These are phyloP conservation scores for Lippia alba DNA, from an alignment of 305 asterid genomes.

Conservation along the genomic window DNA sequence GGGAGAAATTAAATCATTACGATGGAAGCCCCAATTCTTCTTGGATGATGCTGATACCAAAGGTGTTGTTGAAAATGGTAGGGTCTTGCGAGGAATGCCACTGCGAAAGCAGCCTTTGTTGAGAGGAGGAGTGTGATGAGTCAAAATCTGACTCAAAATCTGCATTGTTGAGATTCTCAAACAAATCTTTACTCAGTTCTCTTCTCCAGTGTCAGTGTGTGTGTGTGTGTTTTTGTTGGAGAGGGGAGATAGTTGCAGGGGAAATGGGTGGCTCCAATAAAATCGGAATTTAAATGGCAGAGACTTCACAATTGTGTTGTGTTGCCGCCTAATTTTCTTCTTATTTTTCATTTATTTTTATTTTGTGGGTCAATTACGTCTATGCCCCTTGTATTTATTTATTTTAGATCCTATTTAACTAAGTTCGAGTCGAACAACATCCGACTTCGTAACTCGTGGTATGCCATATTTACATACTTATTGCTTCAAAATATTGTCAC, in stretches of 20 bases:
- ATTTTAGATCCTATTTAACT: too few relatives aligned
- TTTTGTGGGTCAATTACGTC: too few relatives aligned
- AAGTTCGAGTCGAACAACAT: too few relatives aligned
- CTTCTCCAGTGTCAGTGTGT: not conserved
- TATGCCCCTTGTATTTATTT: too few relatives aligned
- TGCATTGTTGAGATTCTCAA: conserved; percentile 40
- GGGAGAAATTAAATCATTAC: conserved; percentile 29
- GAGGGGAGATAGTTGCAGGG: conserved; percentile 12
- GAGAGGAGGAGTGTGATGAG: conserved; percentile 37
- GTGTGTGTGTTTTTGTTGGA: conserved; percentile 30
- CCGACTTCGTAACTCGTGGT: too few relatives aligned
- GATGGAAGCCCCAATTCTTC: conserved; percentile 30
- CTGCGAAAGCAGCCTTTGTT: conserved; percentile 17
- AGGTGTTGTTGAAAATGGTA: conserved; percentile 31
- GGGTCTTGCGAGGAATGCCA: conserved; percentile 32
- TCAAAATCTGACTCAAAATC: conserved; percentile 39
- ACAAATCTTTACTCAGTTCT: not conserved
- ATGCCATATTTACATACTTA: too few relatives aligned
- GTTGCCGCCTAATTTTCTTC: conserved; percentile 34
- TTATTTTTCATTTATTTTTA: not conserved
- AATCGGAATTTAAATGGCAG: conserved; percentile 37
- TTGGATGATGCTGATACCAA: conserved; percentile 20
- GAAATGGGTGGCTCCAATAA: conserved; percentile 46
- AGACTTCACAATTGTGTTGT: not conserved
- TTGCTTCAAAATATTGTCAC: too few relatives aligned